A percentile compares a stretch with the other conserved stretches of the same genome.
Conservation (phyloP, 176 grass and related monocot genomes). For the Thinopyrum elongatum region DNA sequence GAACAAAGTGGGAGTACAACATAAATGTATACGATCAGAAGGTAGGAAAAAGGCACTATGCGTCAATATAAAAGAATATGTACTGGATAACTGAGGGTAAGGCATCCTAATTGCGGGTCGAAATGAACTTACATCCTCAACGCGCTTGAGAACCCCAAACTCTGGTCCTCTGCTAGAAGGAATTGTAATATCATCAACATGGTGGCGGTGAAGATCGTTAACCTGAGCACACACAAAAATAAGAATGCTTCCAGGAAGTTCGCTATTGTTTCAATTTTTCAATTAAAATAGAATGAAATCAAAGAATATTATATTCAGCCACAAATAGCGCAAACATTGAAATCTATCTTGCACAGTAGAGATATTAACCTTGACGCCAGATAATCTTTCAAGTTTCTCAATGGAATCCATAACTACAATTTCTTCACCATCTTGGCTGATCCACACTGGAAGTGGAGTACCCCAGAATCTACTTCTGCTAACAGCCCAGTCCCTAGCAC, state of each 20-base stretch:
- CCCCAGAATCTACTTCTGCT: conserved; percentile 99
- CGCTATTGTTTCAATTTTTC: neutral
- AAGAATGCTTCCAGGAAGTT: neutral
- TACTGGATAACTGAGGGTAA: neutral
- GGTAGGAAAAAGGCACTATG: neutral
- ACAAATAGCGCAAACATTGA: neutral
- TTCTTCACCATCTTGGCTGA: conserved; percentile 91
- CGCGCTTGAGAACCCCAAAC: conserved; percentile 81
- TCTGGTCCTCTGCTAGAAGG: conserved; percentile 73
- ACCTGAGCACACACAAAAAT: conserved; percentile 49
- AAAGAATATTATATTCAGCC: conserved; percentile 7
- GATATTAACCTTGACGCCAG: conserved; percentile 80
- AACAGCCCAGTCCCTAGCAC: conserved; percentile 95
- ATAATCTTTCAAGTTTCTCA: conserved; percentile 89
- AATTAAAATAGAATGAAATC: conserved; percentile 14
- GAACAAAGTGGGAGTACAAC: neutral
- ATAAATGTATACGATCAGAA: neutral
- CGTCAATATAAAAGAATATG: neutral
- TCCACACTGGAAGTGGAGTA: conserved; percentile 94
- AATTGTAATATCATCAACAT: conserved; percentile 98
- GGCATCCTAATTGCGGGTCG: neutral
- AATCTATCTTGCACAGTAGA: conserved; percentile 21
- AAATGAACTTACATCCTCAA: conserved; percentile 87
- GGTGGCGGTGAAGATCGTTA: conserved; percentile 92
- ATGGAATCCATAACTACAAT: conserved; percentile 91